Percentiles rank a stretch among this genome's conserved stretches.
Conservation (phyloP, 306 rosid species). For the Arachis hypogaea region DNA sequence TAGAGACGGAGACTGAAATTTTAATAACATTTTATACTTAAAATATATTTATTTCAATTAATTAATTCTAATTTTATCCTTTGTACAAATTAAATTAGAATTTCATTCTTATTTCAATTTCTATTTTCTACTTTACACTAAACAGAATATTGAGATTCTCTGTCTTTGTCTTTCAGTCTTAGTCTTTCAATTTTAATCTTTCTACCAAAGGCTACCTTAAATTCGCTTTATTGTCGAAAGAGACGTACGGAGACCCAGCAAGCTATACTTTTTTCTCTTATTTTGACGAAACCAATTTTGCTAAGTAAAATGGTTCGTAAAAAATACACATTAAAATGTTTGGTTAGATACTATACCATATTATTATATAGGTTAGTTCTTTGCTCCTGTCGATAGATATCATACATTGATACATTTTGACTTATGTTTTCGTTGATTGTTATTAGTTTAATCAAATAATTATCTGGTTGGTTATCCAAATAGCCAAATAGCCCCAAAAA, state of each 20-base stretch:
- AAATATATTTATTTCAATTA: too few species aligned
- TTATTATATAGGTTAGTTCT: background rate
- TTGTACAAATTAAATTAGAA: too few species aligned
- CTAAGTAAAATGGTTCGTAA: conserved; percentile 39
- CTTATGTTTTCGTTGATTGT: conserved; percentile 27
- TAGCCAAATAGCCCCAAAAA: conserved; percentile 1
- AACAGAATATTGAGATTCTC: too few species aligned
- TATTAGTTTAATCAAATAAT: background rate
- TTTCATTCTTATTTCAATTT: too few species aligned
- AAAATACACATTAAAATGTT: conserved; percentile 10
- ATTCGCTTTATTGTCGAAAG: background rate
- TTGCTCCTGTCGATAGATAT: conserved; percentile 20
- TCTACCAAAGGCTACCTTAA: background rate
- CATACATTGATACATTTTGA: conserved; percentile 23
- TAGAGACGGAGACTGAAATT: too few species aligned
- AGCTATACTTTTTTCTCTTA: background rate
- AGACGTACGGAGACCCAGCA: background rate
- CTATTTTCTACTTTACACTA: too few species aligned
- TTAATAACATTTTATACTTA: too few species aligned
- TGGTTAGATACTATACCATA: conserved; percentile 4
- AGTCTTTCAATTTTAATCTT: too few species aligned
- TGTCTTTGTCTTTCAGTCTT: too few species aligned
- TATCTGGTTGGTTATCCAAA: conserved; percentile 48
- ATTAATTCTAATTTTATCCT: too few species aligned
- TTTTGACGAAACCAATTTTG: conserved; percentile 47